Base-by-base conservation (phyloP, 768 basidiomycete species). In the Xerocomus spinulosus region DNA sequence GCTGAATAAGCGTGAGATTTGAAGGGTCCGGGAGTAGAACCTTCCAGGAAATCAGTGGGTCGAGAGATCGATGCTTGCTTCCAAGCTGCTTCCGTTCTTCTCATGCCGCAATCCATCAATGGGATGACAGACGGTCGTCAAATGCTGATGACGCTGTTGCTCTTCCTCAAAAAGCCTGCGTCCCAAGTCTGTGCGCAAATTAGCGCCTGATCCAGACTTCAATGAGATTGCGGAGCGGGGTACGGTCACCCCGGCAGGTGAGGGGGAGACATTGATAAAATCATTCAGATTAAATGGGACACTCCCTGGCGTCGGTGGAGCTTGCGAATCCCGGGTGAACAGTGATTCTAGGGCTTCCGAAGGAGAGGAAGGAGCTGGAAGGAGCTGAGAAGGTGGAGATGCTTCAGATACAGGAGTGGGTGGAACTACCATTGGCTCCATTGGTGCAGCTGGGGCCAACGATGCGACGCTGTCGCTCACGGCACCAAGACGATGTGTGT, bases 181-280 rank as follows among this genome's bases (percentile, higher is more conserved):
- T 29, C 83, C 84, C 34, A 85, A 72, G 53, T 85, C 83, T 14
- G 80, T 76, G 37, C 81, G 73, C 37, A 83, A 67, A 49, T 79
- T 79, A 34, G 74, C 78, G 51, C 74, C 74, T 39, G 71, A 62
- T 35, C 62, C 61, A 20, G 64, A 59, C 55, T 57, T 57, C 57
- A 60, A 57, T 55, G 44, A 62, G 21, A 68, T 59, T n/a, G 67
- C 52, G 39, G 64, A 61, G 26, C 58, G 69, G 9, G 58, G 58
- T 38, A 66, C 58, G 2, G 61, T 48, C 13, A 65, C 68, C 14
- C 73, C 64, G 12, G 74, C 70, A 5, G 82, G 81, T 3, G 82
- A 81, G 13, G 83, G 83, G 21, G 85, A 86, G 30, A 82, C 81
- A 55, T 87, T 81, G 59, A 87, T 79, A 61, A 80, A 88, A 48